A percentile compares a stretch with the other conserved stretches of the same genome.
Conservation (phyloP, 805 yeast genomes). For the Kluyveromyces siamensis region DNA sequence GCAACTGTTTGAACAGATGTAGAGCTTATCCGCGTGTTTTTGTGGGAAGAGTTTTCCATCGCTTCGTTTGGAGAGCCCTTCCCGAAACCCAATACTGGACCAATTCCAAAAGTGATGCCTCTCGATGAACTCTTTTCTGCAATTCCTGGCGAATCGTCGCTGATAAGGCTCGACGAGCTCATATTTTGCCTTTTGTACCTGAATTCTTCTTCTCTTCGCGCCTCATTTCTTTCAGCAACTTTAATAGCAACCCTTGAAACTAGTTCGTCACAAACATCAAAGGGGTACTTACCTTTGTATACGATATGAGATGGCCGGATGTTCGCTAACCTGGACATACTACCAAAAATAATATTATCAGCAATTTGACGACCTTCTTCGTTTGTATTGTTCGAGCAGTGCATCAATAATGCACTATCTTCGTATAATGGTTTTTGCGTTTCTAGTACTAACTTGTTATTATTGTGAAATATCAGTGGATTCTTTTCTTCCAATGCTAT, state of each 20-base stretch:
- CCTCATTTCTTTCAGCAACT: slow-evolving; percentile 9
- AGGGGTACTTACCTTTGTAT: slow-evolving; percentile 17
- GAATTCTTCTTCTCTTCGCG: neutral
- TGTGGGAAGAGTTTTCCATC: neutral
- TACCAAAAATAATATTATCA: slow-evolving; percentile 9
- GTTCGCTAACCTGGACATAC: slow-evolving; percentile 10
- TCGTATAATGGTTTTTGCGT: slow-evolving; percentile 11
- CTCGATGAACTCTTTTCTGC: neutral
- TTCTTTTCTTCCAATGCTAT: slow-evolving; percentile 2
- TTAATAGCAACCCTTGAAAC: slow-evolving; percentile 11
- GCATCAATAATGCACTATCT: slow-evolving; percentile 1
- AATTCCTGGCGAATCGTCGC: neutral
- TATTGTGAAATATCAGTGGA: slow-evolving; percentile 16
- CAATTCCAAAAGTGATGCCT: neutral
- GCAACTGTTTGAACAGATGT: neutral
- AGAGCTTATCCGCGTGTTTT: neutral
- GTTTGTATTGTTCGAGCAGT: slow-evolving; percentile 1
- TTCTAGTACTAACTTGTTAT: slow-evolving; percentile 15
- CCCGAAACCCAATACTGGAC: neutral
- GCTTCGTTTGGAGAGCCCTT: neutral
- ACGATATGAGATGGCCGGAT: slow-evolving; percentile 13
- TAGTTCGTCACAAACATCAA: slow-evolving; percentile 21
- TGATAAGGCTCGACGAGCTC: neutral
- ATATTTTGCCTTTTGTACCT: neutral
- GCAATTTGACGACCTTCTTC: slow-evolving; percentile 1